phyloP scores from a whole-genome alignment of 1,284 basidiomycete genomes.

The Cryptococcus deneoformans region DNA sequence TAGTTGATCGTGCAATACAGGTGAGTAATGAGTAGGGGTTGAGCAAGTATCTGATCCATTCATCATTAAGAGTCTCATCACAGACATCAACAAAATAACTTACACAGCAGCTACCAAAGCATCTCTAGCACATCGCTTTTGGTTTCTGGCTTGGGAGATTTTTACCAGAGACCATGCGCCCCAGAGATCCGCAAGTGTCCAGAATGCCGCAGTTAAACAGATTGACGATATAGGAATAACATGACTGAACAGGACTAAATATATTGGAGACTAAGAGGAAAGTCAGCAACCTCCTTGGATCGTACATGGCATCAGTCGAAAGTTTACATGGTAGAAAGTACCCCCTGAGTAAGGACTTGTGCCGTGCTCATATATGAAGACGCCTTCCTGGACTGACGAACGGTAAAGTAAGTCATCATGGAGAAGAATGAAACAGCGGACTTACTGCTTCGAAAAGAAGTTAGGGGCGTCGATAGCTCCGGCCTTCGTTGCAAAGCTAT shows the following conservation, averaged over 20 bases:
- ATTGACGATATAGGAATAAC: slow-evolving; percentile 58
- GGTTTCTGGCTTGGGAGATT: slow-evolving; percentile 15
- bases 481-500: slow-evolving; percentile 53
- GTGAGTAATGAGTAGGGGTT: slow-evolving; percentile 84
- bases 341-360: slow-evolving; percentile 86
- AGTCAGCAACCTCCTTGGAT: background rate
- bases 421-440: background rate
- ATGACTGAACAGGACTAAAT: slow-evolving; percentile 68
- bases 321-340: slow-evolving; percentile 72
- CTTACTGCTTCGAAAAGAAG: slow-evolving; percentile 58
- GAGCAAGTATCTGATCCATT: slow-evolving; percentile 65
- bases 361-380: slow-evolving; percentile 68
- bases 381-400: slow-evolving; percentile 73
- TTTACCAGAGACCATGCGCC: slow-evolving; percentile 61
- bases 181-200: slow-evolving; percentile 66
- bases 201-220: slow-evolving; percentile 58
- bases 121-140: slow-evolving; percentile 54
- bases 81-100: slow-evolving; percentile 34
- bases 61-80: slow-evolving; percentile 5
- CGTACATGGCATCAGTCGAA: background rate
- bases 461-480: slow-evolving; percentile 77
- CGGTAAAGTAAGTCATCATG: background rate
- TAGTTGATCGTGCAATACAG: slow-evolving; percentile 73
- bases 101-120: slow-evolving; percentile 62
- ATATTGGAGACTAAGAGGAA: slow-evolving; percentile 66